Evolutionary conservation across 2,329 filamentous ascomycete species (phyloP).

Genomic region (Leptoxyphium fumago): DNA sequence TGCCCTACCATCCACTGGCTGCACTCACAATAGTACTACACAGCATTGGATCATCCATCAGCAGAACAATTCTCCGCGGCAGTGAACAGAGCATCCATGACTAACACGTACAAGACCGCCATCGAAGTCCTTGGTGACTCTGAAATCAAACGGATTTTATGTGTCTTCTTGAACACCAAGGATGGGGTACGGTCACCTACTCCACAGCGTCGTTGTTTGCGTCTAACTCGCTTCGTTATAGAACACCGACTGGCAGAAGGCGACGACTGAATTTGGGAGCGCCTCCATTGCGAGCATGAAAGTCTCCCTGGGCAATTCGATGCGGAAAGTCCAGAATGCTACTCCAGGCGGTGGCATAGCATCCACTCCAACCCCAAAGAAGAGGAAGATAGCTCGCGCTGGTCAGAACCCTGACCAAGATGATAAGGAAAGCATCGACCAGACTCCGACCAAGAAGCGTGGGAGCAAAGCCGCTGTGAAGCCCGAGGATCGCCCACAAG

Average conservation of each 20-base stretch:
- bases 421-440: constrained; percentile 1
- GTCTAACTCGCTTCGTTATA: constrained; percentile 3
- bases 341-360: neutral
- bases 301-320: constrained; percentile 5
- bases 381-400: constrained; percentile 7
- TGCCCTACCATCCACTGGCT: too few relatives aligned
- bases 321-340: constrained; percentile 15
- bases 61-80: too few relatives aligned
- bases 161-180: constrained; percentile 10
- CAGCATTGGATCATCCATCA: too few relatives aligned
- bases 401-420: constrained; percentile 4
- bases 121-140: constrained; percentile 11
- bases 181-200: constrained; percentile 4
- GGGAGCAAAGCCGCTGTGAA: neutral
- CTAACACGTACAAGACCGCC: constrained; percentile 14
- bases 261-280: constrained; percentile 12
- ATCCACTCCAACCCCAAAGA: constrained; percentile 3
- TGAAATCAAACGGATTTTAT: constrained; percentile 18
- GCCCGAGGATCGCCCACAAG: neutral
- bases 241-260: constrained; percentile 15
- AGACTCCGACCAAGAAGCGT: neutral
- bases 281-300: constrained; percentile 14
- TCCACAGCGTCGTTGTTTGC: neutral
- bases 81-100: constrained; percentile 2
- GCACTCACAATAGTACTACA: too few relatives aligned